Evolutionary conservation across 2,329 filamentous ascomycete genomes (phyloP).

Genomic region (Alternaria arborescens): DNA sequence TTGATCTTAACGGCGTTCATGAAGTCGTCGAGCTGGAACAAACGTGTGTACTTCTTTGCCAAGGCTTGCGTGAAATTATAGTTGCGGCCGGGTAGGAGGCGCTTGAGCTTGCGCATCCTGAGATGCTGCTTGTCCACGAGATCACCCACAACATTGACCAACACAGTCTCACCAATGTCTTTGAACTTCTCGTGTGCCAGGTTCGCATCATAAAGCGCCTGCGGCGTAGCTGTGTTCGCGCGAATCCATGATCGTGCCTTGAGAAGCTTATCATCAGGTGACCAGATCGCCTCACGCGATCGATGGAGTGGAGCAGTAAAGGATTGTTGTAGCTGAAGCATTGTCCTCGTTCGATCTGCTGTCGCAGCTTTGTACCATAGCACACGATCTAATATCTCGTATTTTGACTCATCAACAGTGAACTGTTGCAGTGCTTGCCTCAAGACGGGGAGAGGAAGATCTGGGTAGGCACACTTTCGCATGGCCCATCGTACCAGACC

Average conservation of each 20-base stretch:
- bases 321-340: conserved; percentile 34
- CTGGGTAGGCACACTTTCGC: conserved; percentile 50
- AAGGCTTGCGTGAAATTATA: conserved; percentile 71
- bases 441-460: conserved; percentile 34
- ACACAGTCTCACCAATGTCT: conserved; percentile 40
- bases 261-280: conserved; percentile 21
- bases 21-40: conserved; percentile 52
- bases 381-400: conserved; percentile 34
- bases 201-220: conserved; percentile 50
- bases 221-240: conserved; percentile 55
- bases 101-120: conserved; percentile 67
- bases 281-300: conserved; percentile 1
- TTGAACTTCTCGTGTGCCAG: conserved; percentile 54
- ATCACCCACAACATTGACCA: conserved; percentile 62
- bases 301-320: conserved; percentile 39
- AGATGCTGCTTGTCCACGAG: conserved; percentile 64
- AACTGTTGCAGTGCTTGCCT: conserved; percentile 33
- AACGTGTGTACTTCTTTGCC: conserved; percentile 64
- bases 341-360: conserved; percentile 33
- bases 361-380: conserved; percentile 39
- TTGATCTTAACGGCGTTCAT: conserved; percentile 69
- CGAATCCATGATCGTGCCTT: conserved; percentile 57
- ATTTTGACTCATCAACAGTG: conserved; percentile 39
- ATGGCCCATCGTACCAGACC: conserved; percentile 72
- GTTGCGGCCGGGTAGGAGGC: conserved; percentile 64